Evolutionary conservation across 768 basidiomycete genomes (phyloP).

Genomic region (Xanthoconium stramineum): DNA sequence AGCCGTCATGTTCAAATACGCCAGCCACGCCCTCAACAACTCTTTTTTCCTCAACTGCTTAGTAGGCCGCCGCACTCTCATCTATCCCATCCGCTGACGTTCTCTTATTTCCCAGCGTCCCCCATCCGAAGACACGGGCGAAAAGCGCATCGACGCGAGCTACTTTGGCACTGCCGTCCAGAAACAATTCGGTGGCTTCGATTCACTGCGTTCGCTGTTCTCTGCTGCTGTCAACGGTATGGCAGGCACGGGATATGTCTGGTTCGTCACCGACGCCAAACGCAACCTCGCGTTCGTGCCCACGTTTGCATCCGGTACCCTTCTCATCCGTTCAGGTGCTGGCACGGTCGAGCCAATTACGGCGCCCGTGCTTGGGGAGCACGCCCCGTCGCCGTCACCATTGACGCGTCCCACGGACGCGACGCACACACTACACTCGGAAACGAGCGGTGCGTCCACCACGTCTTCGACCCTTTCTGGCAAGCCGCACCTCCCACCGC

Average conservation of each 20-base stretch:
- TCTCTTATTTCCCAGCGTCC: slow-evolving; percentile 26
- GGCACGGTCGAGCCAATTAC: slow-evolving; percentile 31
- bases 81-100: too few species aligned
- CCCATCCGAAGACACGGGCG: slow-evolving; percentile 25
- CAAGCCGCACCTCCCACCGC: slow-evolving; percentile 29
- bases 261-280: slow-evolving; percentile 74
- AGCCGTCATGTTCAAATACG: slow-evolving; percentile 83
- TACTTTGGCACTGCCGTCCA: slow-evolving; percentile 21
- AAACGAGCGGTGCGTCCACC: slow-evolving; percentile 29
- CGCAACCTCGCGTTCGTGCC: slow-evolving; percentile 71
- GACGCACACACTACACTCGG: slow-evolving; percentile 20
- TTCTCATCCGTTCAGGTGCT: slow-evolving; percentile 66
- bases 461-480: slow-evolving; percentile 45
- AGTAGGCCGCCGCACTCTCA: slow-evolving; percentile 45
- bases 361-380: slow-evolving; percentile 31
- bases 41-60: slow-evolving; percentile 88
- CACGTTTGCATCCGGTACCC: slow-evolving; percentile 86
- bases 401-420: neutral
- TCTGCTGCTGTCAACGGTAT: slow-evolving; percentile 75
- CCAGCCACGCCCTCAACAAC: slow-evolving; percentile 90
- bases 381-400: neutral
- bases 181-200: slow-evolving; percentile 57
- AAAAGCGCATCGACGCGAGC: slow-evolving; percentile 16
- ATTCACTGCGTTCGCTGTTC: slow-evolving; percentile 70
- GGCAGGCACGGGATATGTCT: slow-evolving; percentile 78